Base-by-base conservation (phyloP, 2,329 filamentous ascomycete genomes). In the Ambrosiella cleistominuta region DNA sequence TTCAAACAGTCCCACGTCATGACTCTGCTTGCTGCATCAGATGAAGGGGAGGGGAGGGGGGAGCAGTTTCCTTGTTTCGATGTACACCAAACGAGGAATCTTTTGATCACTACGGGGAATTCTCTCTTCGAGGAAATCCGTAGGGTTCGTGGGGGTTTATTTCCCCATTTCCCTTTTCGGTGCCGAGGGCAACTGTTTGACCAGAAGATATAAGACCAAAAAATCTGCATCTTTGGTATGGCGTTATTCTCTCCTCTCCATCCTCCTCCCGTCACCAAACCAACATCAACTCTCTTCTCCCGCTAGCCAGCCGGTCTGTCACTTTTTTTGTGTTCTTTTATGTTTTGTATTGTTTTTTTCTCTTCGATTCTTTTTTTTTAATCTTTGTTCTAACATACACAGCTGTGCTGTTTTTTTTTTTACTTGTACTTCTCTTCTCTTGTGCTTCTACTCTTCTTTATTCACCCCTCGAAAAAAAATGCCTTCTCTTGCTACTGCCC, bases 281-380 rank as follows among this genome's bases (percentile, higher is more conserved):
- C 39, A 38, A 17, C 17, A 13, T 44, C 49, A 39, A 37, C 7
- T 45, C 50, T 53, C 27, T 36, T 39, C 52, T 52, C 56, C 15
- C 53, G 44, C 50, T 51, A 57, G 55, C 55, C 57, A 58, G 57
- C 57, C 40, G 57, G 57, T 58, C 57, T 58, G 57, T 58, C 39
- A 39, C 51, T 47, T 54, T 19, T 56, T 40, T 15, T 27, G 52
- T 47, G 38, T 36, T 44, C 45, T 37, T 56, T 39, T 42, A 37
- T 50, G 42, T 57, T 40, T 57, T 40, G 9, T 49, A 6, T 56
- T 36, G 7, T 49, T 50, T 57, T 17, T 56, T 59, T 59, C 13
- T 27, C n/a, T 53, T 56, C 39, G 44, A 15, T 27, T 52, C 44
- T 52, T 35, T 17, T 39, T 54, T 54, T 38, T 17, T n/a, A n/a